Evolutionary conservation across 208 protist genomes (phyloP).

Genomic region (Leishmania martiniquensis): DNA sequence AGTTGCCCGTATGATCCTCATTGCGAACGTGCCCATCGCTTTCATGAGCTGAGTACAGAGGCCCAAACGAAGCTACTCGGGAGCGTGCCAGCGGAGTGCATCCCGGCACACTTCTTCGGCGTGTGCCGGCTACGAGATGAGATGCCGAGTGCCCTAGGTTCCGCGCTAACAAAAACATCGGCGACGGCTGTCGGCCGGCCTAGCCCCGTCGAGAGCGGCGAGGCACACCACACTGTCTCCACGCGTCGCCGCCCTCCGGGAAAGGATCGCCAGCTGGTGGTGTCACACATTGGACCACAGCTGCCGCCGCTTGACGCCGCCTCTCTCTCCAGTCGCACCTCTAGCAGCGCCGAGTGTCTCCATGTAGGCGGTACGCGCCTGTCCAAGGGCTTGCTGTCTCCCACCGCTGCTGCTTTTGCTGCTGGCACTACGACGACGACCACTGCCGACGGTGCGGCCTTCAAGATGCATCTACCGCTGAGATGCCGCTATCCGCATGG

Average conservation of each 20-base stretch:
- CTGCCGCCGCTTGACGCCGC: conserved; percentile 14
- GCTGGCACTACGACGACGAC: not conserved
- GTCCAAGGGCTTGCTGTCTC: conserved; percentile 14
- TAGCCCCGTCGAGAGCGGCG: conserved; percentile 26
- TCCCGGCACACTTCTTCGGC: conserved; percentile 69
- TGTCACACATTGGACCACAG: conserved; percentile 27
- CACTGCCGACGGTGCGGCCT: conserved; percentile 12
- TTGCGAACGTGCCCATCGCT: conserved; percentile 80
- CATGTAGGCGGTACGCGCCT: not conserved
- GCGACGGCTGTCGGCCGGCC: conserved; percentile 46
- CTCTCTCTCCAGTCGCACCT: conserved; percentile 41
- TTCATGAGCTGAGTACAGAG: conserved; percentile 51
- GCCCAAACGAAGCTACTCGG: conserved; percentile 65
- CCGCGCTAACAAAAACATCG: conserved; percentile 36
- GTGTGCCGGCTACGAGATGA: conserved; percentile 1
- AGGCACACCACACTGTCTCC: conserved; percentile 25
- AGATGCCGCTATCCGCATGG: conserved; percentile 86
- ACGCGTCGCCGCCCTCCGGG: conserved; percentile 21
- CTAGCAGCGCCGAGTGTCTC: conserved; percentile 32
- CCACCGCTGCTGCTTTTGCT: conserved; percentile 1
- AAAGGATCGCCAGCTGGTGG: conserved; percentile 28
- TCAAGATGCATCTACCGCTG: conserved; percentile 66
- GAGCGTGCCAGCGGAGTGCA: conserved; percentile 52
- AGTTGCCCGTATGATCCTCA: conserved; percentile 57
- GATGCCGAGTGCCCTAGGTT: not conserved